These are phyloP conservation scores for Xylariales sp. DNA, from an alignment of 2,329 filamentous ascomycete genomes.

Conservation along the genomic window DNA sequence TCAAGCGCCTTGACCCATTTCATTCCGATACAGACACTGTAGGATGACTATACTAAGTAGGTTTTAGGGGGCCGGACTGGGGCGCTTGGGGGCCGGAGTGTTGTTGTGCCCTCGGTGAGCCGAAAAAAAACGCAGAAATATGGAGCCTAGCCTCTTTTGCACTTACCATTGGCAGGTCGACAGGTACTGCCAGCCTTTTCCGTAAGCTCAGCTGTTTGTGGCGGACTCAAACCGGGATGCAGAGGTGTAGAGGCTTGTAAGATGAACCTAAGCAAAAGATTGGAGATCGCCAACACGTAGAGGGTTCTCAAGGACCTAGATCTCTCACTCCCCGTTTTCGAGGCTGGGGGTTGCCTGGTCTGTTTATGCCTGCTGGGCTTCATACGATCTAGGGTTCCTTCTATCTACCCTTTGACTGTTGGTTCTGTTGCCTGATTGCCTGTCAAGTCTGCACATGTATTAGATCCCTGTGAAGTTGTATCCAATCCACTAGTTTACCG, in stretches of 20 bases:
- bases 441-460: neutral
- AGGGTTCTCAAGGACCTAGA: neutral
- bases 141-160: neutral
- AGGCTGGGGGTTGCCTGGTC: neutral
- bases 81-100: neutral
- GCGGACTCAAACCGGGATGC: neutral
- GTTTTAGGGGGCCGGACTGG: neutral
- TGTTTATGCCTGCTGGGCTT: neutral
- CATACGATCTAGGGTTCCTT: neutral
- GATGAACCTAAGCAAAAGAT: neutral
- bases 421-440: neutral
- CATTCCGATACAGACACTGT: neutral
- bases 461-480: neutral
- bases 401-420: neutral
- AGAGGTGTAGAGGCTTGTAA: neutral
- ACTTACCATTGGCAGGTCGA: neutral
- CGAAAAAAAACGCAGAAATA: neutral
- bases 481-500: neutral
- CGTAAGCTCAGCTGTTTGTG: neutral
- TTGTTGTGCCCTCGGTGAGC: neutral
- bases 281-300: neutral
- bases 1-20: neutral
- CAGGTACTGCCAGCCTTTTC: neutral
- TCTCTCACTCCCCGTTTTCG: neutral
- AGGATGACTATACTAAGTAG: neutral